Evolutionary conservation across 768 basidiomycete species (phyloP), one percentile per base, ranked within the genome.

Genomic region (Clavulina sp.): DNA sequence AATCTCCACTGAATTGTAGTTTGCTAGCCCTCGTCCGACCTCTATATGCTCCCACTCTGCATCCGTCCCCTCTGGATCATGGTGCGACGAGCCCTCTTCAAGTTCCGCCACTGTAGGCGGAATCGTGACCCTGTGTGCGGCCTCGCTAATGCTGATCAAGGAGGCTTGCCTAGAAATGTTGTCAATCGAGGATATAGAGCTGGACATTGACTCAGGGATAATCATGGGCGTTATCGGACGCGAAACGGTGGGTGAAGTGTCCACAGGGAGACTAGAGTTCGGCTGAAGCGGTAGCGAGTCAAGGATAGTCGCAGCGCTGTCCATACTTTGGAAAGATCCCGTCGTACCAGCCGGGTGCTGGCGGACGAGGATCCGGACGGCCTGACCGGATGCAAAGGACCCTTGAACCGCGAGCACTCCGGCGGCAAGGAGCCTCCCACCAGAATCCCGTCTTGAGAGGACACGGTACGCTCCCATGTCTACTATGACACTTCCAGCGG

Each of bases 1-100:
- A 55, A 97, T 91, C 66, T 97, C 92, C 38, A 77, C 80, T 44
- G 84, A 92, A 61, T 96, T 96, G 63, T 95, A 99, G 67, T 92
- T 95, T 13, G 89, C 88, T 49, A 96, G 69, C 1, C 95, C 95
- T 34, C 93, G 76, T 0, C 93, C 95, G 33, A 97, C 87, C 63
- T 96, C 93, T 40, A 84, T 68, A 26, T 86, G 70, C 58, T 93
- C 84, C 66, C 78, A 78, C 51, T 70, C 65, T 63, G 77, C 64
- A 36, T 65, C 69, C 26, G 13, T 28, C 26, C 26, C 43, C 43
- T 16, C 43, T 9, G 26, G 13, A n/a, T n/a, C n/a, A n/a, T n/a
- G n/a, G n/a, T n/a, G n/a, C n/a, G n/a, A n/a, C n/a, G n/a, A n/a
- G n/a, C n/a, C n/a, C 26, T 46, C 43, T 9, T 9, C 13, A 13